These are phyloP conservation scores for Pichiaceae sp. DNA, from an alignment of 1,139 yeast species.

Conservation along the genomic window DNA sequence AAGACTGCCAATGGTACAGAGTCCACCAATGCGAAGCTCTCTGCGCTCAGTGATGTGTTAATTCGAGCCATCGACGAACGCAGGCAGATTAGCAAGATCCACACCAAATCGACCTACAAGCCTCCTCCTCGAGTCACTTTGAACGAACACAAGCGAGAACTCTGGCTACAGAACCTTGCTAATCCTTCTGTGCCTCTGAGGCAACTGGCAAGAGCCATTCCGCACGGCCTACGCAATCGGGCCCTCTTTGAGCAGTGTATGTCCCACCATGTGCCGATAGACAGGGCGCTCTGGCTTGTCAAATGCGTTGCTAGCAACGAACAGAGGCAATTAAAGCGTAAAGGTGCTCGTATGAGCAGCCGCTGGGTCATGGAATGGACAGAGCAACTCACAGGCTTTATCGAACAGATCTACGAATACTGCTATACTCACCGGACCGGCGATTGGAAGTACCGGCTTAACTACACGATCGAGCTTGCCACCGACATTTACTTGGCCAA, in stretches of 20 bases:
- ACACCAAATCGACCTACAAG: constrained; percentile 47
- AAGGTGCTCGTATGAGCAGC: constrained; percentile 33
- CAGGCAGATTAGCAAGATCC: constrained; percentile 56
- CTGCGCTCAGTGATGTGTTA: constrained; percentile 41
- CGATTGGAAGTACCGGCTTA: constrained; percentile 44
- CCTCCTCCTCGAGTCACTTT: constrained; percentile 85
- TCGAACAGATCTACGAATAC: constrained; percentile 43
- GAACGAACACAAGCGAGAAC: constrained; percentile 76
- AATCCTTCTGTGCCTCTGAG: constrained; percentile 56
- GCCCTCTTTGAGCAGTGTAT: constrained; percentile 66
- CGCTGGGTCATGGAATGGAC: constrained; percentile 88
- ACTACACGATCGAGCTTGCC: constrained; percentile 50
- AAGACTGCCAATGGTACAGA: constrained; percentile 8
- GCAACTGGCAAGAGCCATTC: constrained; percentile 69
- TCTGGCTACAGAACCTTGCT: constrained; percentile 79
- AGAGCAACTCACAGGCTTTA: constrained; percentile 57
- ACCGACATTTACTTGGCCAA: constrained; percentile 63
- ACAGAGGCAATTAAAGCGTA: constrained; percentile 56
- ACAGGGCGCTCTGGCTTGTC: constrained; percentile 84
- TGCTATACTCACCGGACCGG: constrained; percentile 17
- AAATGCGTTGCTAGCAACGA: constrained; percentile 83
- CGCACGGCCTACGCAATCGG: constrained; percentile 81
- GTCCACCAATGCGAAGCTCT: constrained; percentile 25
- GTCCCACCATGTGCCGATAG: constrained; percentile 55
- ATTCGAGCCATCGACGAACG: constrained; percentile 59